phyloP scores from a whole-genome alignment of 116 monocot species.

The Dioscorea cayenensis region DNA sequence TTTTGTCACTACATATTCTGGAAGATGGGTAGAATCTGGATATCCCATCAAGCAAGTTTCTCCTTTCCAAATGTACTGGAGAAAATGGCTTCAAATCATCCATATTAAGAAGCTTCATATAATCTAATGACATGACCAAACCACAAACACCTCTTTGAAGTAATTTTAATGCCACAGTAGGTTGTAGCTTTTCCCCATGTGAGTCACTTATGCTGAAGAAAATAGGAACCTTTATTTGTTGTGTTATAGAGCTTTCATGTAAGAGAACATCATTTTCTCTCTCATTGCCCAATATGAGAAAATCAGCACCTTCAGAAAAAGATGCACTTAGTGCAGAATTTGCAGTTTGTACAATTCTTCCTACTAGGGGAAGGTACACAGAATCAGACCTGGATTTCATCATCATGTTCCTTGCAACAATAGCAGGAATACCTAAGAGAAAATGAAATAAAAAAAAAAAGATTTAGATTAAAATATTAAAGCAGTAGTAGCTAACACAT shows the following conservation, averaged over 20 bases:
- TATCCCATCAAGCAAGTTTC: slow-evolving; percentile 17
- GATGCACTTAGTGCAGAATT: slow-evolving; percentile 56
- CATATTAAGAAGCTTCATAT: slow-evolving; percentile 38
- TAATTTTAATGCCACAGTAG: slow-evolving; percentile 31
- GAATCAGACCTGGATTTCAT: slow-evolving; percentile 65
- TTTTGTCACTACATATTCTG: slow-evolving; percentile 9
- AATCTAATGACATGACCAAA: slow-evolving; percentile 53
- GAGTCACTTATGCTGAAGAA: slow-evolving; percentile 46
- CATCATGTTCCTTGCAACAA: slow-evolving; percentile 96
- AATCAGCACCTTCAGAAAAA: slow-evolving; percentile 85
- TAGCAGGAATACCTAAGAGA: slow-evolving; percentile 66
- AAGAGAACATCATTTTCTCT: slow-evolving; percentile 15
- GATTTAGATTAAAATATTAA: background rate
- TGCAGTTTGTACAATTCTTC: slow-evolving; percentile 48
- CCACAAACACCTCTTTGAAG: slow-evolving; percentile 69
- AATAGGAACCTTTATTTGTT: slow-evolving; percentile 65
- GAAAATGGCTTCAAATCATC: slow-evolving; percentile 36
- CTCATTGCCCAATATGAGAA: slow-evolving; percentile 54
- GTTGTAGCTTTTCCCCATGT: slow-evolving; percentile 22
- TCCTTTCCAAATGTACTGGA: slow-evolving; percentile 11
- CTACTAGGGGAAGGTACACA: slow-evolving; percentile 80
- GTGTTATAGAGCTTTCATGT: slow-evolving; percentile 21
- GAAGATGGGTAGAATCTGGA: slow-evolving; percentile 16
- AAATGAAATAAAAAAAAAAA: background rate
- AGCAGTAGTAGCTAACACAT: no score